A percentile compares a stretch with the other conserved stretches of the same genome.
These are phyloP conservation scores for Paramecium sexaurelia DNA, from an alignment of 73 alveolate species.

Conservation along the genomic window DNA sequence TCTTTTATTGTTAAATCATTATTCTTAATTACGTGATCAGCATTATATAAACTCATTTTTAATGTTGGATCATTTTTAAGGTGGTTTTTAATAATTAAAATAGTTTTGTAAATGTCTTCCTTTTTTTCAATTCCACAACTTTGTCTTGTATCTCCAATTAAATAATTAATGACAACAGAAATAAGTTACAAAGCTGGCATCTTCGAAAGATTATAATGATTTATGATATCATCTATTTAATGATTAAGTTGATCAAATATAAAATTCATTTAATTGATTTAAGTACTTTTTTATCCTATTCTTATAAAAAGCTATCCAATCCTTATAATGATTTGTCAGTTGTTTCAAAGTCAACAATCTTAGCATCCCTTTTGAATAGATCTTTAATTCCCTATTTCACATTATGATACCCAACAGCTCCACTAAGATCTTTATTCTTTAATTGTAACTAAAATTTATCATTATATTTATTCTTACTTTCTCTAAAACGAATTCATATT, in stretches of 20 bases:
- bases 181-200: not conserved
- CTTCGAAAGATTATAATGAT: not conserved
- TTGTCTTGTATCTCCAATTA: not conserved
- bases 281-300: not conserved
- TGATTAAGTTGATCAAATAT: slow-evolving; percentile 1
- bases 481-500: not conserved
- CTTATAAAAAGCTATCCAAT: not conserved
- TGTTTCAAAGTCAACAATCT: not conserved
- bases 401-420: not conserved
- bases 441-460: not conserved
- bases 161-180: not conserved
- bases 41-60: not conserved
- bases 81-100: not conserved
- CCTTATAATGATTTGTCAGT: not conserved
- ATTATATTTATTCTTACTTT: not conserved
- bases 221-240: not conserved
- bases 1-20: not conserved
- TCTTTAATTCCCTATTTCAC: not conserved
- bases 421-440: not conserved
- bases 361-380: not conserved
- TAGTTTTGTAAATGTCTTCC: not conserved
- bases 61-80: slow-evolving; percentile 21
- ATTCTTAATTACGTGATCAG: not conserved
- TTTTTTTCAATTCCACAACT: not conserved
- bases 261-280: not conserved